Percentiles rank a stretch among this genome's conserved stretches.
Conservation (phyloP, 177 flowering plant species). For the Vitis hybrid region DNA sequence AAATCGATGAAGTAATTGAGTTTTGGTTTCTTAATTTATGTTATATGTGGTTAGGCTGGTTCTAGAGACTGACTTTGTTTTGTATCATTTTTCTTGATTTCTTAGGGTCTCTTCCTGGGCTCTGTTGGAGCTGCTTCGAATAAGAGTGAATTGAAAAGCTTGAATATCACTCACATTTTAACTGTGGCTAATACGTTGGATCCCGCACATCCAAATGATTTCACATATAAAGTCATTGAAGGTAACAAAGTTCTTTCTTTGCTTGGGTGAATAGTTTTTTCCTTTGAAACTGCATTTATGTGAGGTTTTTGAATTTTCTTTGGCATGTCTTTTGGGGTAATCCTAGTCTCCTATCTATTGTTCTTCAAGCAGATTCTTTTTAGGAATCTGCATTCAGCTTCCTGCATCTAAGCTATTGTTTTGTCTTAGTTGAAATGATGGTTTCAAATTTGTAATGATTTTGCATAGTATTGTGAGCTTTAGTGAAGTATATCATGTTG, state of each 20-base stretch:
- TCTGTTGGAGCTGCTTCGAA: constrained; percentile 77
- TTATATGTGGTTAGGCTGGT: not conserved
- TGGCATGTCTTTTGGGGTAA: not conserved
- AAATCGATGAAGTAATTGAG: constrained; percentile 68
- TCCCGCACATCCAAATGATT: constrained; percentile 56
- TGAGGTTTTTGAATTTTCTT: not conserved
- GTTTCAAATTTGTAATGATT: too few relatives aligned
- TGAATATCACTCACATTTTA: constrained; percentile 73
- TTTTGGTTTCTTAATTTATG: not conserved
- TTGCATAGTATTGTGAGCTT: too few relatives aligned
- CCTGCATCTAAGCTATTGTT: not conserved
- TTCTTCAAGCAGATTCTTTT: not conserved
- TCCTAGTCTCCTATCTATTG: not conserved
- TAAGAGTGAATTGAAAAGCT: constrained; percentile 46
- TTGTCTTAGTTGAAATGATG: not conserved
- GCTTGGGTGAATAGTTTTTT: not conserved
- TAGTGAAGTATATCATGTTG: too few relatives aligned
- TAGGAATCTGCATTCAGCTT: not conserved
- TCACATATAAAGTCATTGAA: constrained; percentile 54
- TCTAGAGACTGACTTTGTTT: not conserved
- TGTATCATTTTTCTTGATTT: constrained; percentile 4
- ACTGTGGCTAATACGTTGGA: constrained; percentile 45
- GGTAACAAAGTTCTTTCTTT: constrained; percentile 33
- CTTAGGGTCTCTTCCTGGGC: constrained; percentile 80
- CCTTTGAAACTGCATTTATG: not conserved